Conservation (phyloP, 257 asterid species). For the Thymus mandschuricus region DNA sequence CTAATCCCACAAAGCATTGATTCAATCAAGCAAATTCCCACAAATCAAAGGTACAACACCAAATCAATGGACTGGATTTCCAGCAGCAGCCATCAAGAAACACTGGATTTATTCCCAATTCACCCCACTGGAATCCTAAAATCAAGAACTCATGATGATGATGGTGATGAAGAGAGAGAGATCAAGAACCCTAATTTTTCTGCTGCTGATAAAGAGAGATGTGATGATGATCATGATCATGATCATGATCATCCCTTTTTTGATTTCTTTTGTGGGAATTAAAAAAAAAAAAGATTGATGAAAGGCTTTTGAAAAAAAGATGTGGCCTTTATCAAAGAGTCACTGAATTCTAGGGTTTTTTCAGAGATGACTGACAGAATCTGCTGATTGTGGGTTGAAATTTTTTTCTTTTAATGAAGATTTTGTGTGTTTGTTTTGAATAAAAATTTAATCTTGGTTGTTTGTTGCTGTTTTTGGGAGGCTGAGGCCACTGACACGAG, state of each 20-base stretch:
- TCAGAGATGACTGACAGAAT: constrained; percentile 38
- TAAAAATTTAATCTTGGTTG: too few relatives aligned
- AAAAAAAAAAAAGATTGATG: background rate
- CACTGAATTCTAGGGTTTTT: constrained; percentile 42
- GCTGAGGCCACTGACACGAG: constrained; percentile 36
- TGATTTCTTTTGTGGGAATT: constrained; percentile 58
- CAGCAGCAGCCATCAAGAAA: constrained; percentile 43
- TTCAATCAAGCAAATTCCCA: background rate
- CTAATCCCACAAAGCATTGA: constrained; percentile 34
- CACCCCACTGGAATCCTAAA: constrained; percentile 70
- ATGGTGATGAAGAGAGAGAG: background rate
- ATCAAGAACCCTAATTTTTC: constrained; percentile 24
- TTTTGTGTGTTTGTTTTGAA: constrained; percentile 9
- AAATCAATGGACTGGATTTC: background rate
- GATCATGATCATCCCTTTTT: constrained; percentile 40
- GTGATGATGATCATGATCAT: constrained; percentile 23
- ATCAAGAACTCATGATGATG: constrained; percentile 27
- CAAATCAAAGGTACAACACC: constrained; percentile 36
- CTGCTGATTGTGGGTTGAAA: constrained; percentile 29
- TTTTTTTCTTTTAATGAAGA: constrained; percentile 23
- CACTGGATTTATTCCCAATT: constrained; percentile 77
- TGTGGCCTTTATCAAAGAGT: constrained; percentile 27
- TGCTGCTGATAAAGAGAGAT: background rate
- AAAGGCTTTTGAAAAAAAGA: background rate
- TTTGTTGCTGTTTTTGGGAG: constrained; percentile 40